A percentile compares a stretch with the other conserved stretches of the same genome.
phyloP scores from a whole-genome alignment of 805 yeast species.

The Ogataea ramenticola region DNA sequence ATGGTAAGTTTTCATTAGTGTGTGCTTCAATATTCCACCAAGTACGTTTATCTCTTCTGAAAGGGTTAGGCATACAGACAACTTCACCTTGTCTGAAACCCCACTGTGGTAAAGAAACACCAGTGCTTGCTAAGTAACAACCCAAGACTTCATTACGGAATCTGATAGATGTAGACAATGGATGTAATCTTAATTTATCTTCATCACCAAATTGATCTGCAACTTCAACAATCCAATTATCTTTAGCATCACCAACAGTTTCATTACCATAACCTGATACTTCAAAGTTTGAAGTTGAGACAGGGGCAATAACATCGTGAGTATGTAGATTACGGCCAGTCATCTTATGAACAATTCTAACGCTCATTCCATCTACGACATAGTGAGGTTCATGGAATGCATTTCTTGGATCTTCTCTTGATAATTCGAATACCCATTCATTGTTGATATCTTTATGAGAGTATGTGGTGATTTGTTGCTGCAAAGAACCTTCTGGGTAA shows the following conservation, averaged over 20 bases:
- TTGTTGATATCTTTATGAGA: conserved; percentile 85
- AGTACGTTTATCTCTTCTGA: conserved; percentile 69
- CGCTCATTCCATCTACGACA: conserved; percentile 54
- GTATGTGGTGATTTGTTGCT: conserved; percentile 92
- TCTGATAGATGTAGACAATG: conserved; percentile 70
- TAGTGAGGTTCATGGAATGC: conserved; percentile 24
- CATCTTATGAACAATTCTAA: conserved; percentile 64
- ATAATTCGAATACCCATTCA: conserved; percentile 66
- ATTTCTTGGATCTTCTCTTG: conserved; percentile 35
- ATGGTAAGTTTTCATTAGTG: conserved; percentile 48
- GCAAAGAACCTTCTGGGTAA: conserved; percentile 88
- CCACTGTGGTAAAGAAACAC: conserved; percentile 67
- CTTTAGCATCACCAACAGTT: conserved; percentile 68
- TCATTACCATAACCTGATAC: conserved; percentile 82
- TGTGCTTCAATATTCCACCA: conserved; percentile 87
- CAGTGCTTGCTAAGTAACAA: conserved; percentile 75
- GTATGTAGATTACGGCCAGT: conserved; percentile 79
- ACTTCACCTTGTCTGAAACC: conserved; percentile 88
- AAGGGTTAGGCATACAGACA: conserved; percentile 63
- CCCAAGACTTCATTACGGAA: conserved; percentile 55
- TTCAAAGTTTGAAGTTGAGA: conserved; percentile 62
- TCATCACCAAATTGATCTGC: conserved; percentile 55
- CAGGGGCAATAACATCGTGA: conserved; percentile 72
- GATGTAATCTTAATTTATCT: conserved; percentile 48
- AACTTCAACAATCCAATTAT: conserved; percentile 87